Evolutionary conservation across 1,284 basidiomycete genomes (phyloP).

Genomic region (Cutaneotrichosporon sp.): DNA sequence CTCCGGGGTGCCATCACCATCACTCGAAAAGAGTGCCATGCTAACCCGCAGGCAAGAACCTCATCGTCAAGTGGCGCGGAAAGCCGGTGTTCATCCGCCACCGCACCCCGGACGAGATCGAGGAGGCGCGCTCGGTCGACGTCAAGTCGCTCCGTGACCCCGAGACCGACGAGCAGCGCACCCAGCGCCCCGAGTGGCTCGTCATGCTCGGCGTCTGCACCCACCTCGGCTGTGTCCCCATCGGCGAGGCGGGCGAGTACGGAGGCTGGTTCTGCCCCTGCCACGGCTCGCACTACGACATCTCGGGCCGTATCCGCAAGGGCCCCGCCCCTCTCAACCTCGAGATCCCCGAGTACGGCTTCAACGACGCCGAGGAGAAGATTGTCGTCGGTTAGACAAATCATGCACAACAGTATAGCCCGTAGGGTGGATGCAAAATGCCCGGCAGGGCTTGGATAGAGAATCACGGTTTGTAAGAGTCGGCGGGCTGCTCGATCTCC

Average conservation of each 20-base stretch:
- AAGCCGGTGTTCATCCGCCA: conserved; percentile 99
- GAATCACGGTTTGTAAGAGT: too few species aligned
- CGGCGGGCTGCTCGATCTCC: too few species aligned
- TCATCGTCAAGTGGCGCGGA: conserved; percentile 98
- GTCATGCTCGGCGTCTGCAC: conserved; percentile 99
- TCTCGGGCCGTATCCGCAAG: conserved; percentile 85
- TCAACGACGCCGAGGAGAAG: conserved; percentile 85
- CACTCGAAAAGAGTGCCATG: not conserved
- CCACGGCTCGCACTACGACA: conserved; percentile 94
- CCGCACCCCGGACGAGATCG: conserved; percentile 87
- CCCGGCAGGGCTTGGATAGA: conserved; percentile 11
- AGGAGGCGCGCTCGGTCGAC: conserved; percentile 84
- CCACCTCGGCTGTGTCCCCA: conserved; percentile 98
- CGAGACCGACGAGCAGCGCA: conserved; percentile 81
- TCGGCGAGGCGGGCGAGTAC: conserved; percentile 95
- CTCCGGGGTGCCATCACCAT: too few species aligned
- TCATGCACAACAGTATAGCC: conserved; percentile 6
- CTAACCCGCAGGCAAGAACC: conserved; percentile 54
- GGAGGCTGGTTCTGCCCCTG: conserved; percentile 99
- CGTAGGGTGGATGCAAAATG: conserved; percentile 8
- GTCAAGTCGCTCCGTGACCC: conserved; percentile 91
- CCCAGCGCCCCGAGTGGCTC: conserved; percentile 96
- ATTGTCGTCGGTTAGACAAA: conserved; percentile 77
- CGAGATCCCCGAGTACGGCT: conserved; percentile 84
- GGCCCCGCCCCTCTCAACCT: conserved; percentile 95